Base-by-base conservation (phyloP, 2,329 filamentous ascomycete genomes). In the Penicillium sp. region DNA sequence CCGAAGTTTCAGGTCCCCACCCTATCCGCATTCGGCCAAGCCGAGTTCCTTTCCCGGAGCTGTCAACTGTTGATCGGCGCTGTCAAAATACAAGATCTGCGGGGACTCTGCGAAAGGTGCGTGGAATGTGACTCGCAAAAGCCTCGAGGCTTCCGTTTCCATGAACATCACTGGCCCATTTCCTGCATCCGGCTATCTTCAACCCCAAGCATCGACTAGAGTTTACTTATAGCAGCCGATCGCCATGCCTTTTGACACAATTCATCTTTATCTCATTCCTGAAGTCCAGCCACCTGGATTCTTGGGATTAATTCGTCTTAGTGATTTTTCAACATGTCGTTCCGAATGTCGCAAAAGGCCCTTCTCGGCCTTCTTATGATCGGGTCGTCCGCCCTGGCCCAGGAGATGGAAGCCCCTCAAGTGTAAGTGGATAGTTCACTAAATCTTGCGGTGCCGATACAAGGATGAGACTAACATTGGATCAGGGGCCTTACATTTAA, bases 401-500 rank as follows among this genome's bases (percentile, higher is more conserved):
- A 39, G 36, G 9, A 39, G 16, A 39, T 39, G 36, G 36, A 39
- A 39, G 24, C 54, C 26, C 47, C 60, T 23, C 26, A 53, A 53
- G 54, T 65, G 68, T 70, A 38, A 65, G 68, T 66, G 13, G 23
- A 6, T 26, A 26, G 7, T 10, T 36, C 9, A 23, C 5, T 12
- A 8, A 8, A 3, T 9, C 15, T 21, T n/a, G 15, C 9, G 16
- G n/a, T 21, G 2, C 9, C 12, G n/a, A 2, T n/a, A 42, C 23
- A n/a, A n/a, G 39, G 2, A 10, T 2, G 38, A 29, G 12, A 39
- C 51, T 58, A 42, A 57, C 15, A 2, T 15, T n/a, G 7, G 21
- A 46, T 28, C 31, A 72, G 69, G 47, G 62, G 55, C 26, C 47
- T 70, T 13, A 58, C 63, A 31, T 85, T 85, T 59, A 68, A 80